Evolutionary conservation across 1,284 basidiomycete genomes (phyloP), one percentile per base, ranked within the genome.

Genomic region (Rhizoctonia solani): DNA sequence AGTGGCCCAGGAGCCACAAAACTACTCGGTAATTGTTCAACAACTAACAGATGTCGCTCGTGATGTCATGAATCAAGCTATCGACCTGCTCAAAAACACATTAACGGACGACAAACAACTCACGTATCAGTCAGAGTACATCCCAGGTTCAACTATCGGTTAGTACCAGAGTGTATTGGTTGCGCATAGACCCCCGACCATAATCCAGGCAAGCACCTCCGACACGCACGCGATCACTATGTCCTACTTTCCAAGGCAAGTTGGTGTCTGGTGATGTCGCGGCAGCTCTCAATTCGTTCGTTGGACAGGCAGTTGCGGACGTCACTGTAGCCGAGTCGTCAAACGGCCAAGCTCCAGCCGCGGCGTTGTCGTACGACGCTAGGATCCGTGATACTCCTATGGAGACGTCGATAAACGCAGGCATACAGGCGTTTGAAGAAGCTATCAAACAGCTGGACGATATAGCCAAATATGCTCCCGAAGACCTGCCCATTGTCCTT

Each of bases 141-240:
- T 92, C 58, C 88, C 89, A 27, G 90, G 90, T 16, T 92, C 90
- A 11, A 92, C 90, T 4, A 92, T 92, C 67, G 90, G 90, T 90
- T 75, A 65, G 73, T 71, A 47, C 49, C 58, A 41, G 5, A 29
- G 8, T 19, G 29, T 27, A 21, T 32, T 9, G n/a, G n/a, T 16
- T 21, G 4, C 6, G 30, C 21, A 3, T 37, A 39, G 23, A 27
- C 21, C 13, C 23, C 14, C 21, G 21, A 11, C 30, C 37, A 25
- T 65, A 9, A 19, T 54, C 6, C 69, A 92, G 90, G 90, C 54
- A 92, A 92, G 77, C 90, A 92, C 74, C 76, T 92, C 41, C 85
- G 90, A 52, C 90, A 92, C 79, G 89, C 89, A 29, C 82, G 87
- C 67, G 90, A 92, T 73, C 90, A 92, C 74, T 92, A 88, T 74